phyloP scores from a whole-genome alignment of 164 flowering plant species.

The Magnolia sinica region DNA sequence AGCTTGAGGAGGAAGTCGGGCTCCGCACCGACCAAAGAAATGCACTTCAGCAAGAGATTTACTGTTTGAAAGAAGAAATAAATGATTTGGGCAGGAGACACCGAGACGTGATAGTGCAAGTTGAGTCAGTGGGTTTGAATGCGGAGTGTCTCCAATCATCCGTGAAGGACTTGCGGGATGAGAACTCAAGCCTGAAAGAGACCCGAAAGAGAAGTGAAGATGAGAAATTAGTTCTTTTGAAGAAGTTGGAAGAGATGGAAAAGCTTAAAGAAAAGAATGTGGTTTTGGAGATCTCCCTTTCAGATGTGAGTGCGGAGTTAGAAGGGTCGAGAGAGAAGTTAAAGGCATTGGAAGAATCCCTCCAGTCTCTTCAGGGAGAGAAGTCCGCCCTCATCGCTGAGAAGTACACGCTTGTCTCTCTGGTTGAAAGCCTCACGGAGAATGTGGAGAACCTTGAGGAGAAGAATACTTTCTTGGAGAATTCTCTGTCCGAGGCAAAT shows the following conservation, averaged over 20 bases:
- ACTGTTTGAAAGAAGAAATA: conserved; percentile 59
- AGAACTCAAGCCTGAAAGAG: conserved; percentile 61
- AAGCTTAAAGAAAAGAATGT: conserved; percentile 46
- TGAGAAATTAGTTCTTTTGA: conserved; percentile 46
- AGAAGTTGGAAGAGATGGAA: conserved; percentile 50
- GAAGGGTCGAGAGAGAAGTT: conserved; percentile 43
- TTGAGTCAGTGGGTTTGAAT: conserved; percentile 58
- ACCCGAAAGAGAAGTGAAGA: conserved; percentile 36
- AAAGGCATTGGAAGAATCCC: conserved; percentile 52
- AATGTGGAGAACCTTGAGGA: conserved; percentile 62
- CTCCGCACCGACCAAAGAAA: conserved; percentile 43
- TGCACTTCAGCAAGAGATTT: conserved; percentile 59
- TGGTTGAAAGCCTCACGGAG: conserved; percentile 50
- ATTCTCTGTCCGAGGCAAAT: conserved; percentile 54
- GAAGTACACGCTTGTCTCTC: conserved; percentile 59
- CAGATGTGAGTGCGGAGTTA: conserved; percentile 44
- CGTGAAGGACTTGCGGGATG: conserved; percentile 61
- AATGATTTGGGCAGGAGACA: conserved; percentile 44
- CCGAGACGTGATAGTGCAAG: conserved; percentile 47
- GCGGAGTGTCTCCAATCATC: conserved; percentile 49
- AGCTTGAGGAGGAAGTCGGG: conserved; percentile 65
- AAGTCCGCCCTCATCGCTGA: conserved; percentile 61
- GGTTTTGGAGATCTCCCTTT: conserved; percentile 43
- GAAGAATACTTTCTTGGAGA: conserved; percentile 58
- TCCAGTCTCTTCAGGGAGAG: conserved; percentile 49